These are phyloP conservation scores for Penicillium concentricum DNA, from an alignment of 2,329 filamentous ascomycete genomes.

Conservation along the genomic window DNA sequence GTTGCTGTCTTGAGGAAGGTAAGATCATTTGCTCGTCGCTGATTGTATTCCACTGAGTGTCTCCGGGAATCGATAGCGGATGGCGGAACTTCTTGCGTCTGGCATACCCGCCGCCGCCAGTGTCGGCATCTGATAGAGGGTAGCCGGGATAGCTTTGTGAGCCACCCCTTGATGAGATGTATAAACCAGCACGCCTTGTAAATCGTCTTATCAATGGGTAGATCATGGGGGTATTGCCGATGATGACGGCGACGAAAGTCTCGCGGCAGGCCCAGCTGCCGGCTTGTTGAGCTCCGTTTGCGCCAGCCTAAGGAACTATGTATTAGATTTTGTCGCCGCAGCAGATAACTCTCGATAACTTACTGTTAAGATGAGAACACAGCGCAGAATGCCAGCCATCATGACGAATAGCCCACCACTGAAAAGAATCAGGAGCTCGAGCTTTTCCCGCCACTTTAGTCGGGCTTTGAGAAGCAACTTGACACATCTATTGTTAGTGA, in stretches of 20 bases:
- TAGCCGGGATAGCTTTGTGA: constrained; percentile 27
- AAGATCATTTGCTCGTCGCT: constrained; percentile 33
- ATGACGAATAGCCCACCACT: constrained; percentile 58
- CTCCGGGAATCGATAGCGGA: constrained; percentile 31
- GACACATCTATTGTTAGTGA: background rate
- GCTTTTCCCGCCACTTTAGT: constrained; percentile 52
- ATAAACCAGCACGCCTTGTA: constrained; percentile 27
- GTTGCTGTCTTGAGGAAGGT: constrained; percentile 23
- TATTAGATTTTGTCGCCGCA: background rate
- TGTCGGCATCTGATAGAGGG: constrained; percentile 22
- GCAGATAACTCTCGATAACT: background rate
- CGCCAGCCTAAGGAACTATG: constrained; percentile 27
- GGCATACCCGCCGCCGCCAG: constrained; percentile 6
- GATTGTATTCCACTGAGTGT: constrained; percentile 31
- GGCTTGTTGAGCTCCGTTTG: constrained; percentile 41
- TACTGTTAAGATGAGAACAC: constrained; percentile 51
- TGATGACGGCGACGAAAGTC: constrained; percentile 47
- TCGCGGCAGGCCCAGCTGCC: constrained; percentile 48
- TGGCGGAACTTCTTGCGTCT: constrained; percentile 31
- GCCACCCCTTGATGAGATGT: constrained; percentile 20
- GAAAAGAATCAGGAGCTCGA: constrained; percentile 55
- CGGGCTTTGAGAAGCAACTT: constrained; percentile 56
- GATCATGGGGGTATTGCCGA: constrained; percentile 46
- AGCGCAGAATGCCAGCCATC: constrained; percentile 55
- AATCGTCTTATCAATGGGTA: constrained; percentile 36